phyloP scores from a whole-genome alignment of 331 rosid genomes.

The Quercus lobata region DNA sequence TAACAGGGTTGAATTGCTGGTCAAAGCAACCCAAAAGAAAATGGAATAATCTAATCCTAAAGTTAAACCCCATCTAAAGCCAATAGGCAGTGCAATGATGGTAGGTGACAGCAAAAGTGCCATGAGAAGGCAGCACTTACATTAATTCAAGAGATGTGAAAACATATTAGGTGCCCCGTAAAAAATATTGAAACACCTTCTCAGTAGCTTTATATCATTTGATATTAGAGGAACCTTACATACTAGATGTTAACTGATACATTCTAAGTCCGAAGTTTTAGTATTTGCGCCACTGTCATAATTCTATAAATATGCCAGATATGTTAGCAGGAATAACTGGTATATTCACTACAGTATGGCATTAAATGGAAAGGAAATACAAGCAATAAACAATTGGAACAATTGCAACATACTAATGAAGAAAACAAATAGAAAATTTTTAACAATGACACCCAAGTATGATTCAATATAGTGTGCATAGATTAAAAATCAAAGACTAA shows the following conservation, averaged over 20 bases:
- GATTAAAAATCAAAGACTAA: slow-evolving; percentile 9
- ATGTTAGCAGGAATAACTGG: background rate
- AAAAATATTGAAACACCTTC: background rate
- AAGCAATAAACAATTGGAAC: too few relatives aligned
- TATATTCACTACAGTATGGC: background rate
- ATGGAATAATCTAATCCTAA: background rate
- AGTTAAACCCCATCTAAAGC: background rate
- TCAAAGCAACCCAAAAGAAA: background rate
- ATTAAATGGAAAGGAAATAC: too few relatives aligned
- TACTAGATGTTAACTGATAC: background rate
- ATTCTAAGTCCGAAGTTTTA: background rate
- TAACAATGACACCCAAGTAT: background rate
- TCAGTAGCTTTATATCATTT: background rate
- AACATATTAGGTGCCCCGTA: background rate
- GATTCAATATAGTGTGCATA: slow-evolving; percentile 8
- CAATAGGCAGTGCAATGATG: background rate
- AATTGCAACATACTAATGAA: slow-evolving; percentile 9
- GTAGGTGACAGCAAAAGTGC: background rate
- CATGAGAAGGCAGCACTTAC: background rate
- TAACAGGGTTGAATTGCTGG: background rate
- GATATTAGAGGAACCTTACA: background rate
- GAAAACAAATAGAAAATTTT: background rate
- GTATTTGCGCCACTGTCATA: background rate
- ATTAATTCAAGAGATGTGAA: background rate
- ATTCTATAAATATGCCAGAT: background rate